These are phyloP conservation scores for Ceratocystis diversiconidia DNA, from an alignment of 2,329 filamentous ascomycete genomes.

Conservation along the genomic window DNA sequence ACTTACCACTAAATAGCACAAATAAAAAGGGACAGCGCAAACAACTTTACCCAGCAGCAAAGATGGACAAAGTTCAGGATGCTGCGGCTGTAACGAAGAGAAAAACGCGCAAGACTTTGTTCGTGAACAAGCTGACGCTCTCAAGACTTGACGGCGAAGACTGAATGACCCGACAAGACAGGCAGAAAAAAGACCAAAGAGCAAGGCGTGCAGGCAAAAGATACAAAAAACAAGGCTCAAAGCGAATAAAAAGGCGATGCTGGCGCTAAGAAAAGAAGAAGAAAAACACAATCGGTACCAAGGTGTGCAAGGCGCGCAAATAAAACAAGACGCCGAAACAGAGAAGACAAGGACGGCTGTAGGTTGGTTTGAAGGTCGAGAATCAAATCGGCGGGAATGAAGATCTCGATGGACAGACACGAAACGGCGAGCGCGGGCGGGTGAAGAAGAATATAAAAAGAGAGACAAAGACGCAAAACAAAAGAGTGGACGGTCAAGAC, in stretches of 20 bases:
- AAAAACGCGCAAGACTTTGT: not conserved
- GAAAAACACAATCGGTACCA: not conserved
- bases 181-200: not conserved
- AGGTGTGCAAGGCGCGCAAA: not conserved
- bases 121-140: not conserved
- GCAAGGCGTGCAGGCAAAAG: not conserved
- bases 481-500: constrained; percentile 28
- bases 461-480: constrained; percentile 17
- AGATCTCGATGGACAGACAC: constrained; percentile 8
- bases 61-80: not conserved
- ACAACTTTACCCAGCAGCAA: not conserved
- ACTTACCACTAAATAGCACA: constrained; percentile 14
- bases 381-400: not conserved
- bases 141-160: not conserved
- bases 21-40: constrained; percentile 13
- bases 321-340: not conserved
- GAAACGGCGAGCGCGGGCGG: constrained; percentile 12
- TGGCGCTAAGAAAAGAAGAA: constrained; percentile 2
- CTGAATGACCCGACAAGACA: not conserved
- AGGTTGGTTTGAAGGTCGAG: constrained; percentile 2
- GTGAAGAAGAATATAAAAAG: constrained; percentile 12
- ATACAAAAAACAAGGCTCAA: not conserved
- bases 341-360: not conserved
- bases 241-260: not conserved
- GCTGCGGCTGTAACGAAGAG: constrained; percentile 15